Conservation (phyloP, 352 stramenopile species). For the Globisporangium alternatum region DNA sequence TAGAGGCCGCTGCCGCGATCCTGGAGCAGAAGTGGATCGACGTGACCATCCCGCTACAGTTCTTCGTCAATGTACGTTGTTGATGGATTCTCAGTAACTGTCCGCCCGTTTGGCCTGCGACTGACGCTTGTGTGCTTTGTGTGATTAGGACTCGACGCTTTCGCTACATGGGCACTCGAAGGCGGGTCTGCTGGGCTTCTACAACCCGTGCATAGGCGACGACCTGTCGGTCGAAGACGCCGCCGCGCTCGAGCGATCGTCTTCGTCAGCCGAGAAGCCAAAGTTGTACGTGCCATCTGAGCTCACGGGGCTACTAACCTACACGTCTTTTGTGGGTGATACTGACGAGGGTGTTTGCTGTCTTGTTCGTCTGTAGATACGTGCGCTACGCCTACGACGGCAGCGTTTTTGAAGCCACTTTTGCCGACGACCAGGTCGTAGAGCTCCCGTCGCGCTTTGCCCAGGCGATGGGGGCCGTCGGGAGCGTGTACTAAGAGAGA, state of each 20-base stretch:
- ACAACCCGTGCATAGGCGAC: conserved; percentile 68
- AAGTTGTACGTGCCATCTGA: conserved; percentile 44
- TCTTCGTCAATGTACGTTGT: conserved; percentile 65
- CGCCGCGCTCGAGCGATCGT: neutral
- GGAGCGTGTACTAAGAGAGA: conserved; percentile 53
- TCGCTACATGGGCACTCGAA: conserved; percentile 58
- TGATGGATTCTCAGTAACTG: neutral
- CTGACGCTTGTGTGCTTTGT: conserved; percentile 8
- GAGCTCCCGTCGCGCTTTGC: conserved; percentile 70
- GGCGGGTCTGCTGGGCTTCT: conserved; percentile 71
- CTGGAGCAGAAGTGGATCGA: conserved; percentile 65
- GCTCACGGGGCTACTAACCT: neutral
- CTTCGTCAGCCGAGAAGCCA: conserved; percentile 25
- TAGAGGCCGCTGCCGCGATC: neutral
- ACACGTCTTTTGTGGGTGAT: neutral
- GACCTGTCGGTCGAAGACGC: conserved; percentile 42
- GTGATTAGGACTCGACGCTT: conserved; percentile 50
- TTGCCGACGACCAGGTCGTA: conserved; percentile 70
- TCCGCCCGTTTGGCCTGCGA: neutral
- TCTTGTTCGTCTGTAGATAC: conserved; percentile 36
- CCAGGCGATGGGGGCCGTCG: conserved; percentile 61
- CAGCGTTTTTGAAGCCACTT: conserved; percentile 79
- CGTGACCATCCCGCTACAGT: conserved; percentile 76
- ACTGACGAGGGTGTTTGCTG: conserved; percentile 4
- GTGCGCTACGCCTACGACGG: conserved; percentile 73